Percentiles rank a stretch among this genome's conserved stretches.
phyloP scores from a whole-genome alignment of 1,139 yeast genomes.

The Taphrina communis region DNA sequence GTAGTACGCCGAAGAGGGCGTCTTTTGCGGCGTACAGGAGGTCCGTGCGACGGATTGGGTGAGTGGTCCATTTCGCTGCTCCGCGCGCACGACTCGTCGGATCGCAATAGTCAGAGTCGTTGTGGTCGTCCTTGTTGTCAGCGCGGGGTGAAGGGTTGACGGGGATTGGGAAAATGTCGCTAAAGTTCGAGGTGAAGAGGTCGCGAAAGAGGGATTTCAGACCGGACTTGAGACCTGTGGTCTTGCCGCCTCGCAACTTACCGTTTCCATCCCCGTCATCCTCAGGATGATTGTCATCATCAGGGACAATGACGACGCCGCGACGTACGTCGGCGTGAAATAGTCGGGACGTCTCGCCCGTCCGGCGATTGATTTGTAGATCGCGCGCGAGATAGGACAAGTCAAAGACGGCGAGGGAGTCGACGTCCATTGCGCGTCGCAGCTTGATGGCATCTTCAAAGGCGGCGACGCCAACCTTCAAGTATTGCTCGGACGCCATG shows the following conservation, averaged over 20 bases:
- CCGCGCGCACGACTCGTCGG: not conserved
- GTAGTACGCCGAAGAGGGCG: slow-evolving; percentile 16
- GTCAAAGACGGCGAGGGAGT: slow-evolving; percentile 9
- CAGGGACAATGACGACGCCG: slow-evolving; percentile 10
- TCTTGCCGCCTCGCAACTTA: not conserved
- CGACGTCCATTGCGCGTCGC: slow-evolving; percentile 1
- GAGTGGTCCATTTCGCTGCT: slow-evolving; percentile 9
- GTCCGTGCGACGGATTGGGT: slow-evolving; percentile 6
- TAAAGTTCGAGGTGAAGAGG: slow-evolving; percentile 6
- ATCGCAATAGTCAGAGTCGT: not conserved
- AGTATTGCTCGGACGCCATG: not conserved
- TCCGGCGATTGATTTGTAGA: slow-evolving; percentile 1
- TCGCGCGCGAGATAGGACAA: slow-evolving; percentile 14
- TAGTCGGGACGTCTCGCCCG: slow-evolving; percentile 1
- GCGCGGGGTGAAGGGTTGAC: too few species aligned
- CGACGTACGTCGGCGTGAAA: slow-evolving; percentile 4
- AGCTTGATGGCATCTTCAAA: slow-evolving; percentile 25
- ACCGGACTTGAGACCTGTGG: not conserved
- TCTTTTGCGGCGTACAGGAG: slow-evolving; percentile 27
- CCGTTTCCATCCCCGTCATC: not conserved
- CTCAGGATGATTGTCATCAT: not conserved
- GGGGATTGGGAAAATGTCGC: not conserved
- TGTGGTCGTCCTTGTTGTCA: not conserved
- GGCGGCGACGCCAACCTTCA: slow-evolving; percentile 28
- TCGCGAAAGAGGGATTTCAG: slow-evolving; percentile 14